Base-by-base conservation (phyloP, 2,329 filamentous ascomycete species). In the Diaporthe sp. region DNA sequence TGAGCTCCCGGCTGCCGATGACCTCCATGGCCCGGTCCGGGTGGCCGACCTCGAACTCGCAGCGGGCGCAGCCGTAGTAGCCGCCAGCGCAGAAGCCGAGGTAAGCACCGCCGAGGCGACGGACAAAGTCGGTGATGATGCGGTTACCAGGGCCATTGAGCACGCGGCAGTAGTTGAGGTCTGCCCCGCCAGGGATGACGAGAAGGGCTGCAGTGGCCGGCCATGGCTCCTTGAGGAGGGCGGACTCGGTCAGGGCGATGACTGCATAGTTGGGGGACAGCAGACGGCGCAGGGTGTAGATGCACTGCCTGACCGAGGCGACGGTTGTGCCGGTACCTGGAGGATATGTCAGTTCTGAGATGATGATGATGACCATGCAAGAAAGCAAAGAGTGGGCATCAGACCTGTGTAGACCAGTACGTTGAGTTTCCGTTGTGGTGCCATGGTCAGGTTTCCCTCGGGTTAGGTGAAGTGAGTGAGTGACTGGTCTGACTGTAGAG, bases 31-130 rank as follows among this genome's bases (percentile, higher is more conserved):
- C 89, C 78, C 89, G 90, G 81, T 97, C 92, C 8, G 73, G 62
- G 46, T 70, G 28, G 3, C 95, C 95, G 17, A 97, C 92, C 85
- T 98, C 96, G 78, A 98, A 99, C 83, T 99, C 97, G 82, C 96
- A 98, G 77, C 88, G 89, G 53, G 89, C 87, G 78, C 89, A 92
- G 31, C 94, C 97, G 80, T 98, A 99, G 85, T 99, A 99, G 15
- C 94, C 97, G 7, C 97, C 97, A 2, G 97, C 97, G 82, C 97
- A 99, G 80, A 99, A 93, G 0, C 97, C 97, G 2, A 99, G 89
- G 81, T 97, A 99, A 0, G 90, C 88, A 22, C 97, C 97, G 39
- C 97, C 97, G 12, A 53, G 62, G 42, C 91, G 89, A 75, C 95
- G 94, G 68, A 99, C 95, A 81, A 94, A 99, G 79, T 96, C 93